These are phyloP conservation scores for Ophiostoma australiae DNA, from an alignment of 2,329 filamentous ascomycete species.

Conservation along the genomic window DNA sequence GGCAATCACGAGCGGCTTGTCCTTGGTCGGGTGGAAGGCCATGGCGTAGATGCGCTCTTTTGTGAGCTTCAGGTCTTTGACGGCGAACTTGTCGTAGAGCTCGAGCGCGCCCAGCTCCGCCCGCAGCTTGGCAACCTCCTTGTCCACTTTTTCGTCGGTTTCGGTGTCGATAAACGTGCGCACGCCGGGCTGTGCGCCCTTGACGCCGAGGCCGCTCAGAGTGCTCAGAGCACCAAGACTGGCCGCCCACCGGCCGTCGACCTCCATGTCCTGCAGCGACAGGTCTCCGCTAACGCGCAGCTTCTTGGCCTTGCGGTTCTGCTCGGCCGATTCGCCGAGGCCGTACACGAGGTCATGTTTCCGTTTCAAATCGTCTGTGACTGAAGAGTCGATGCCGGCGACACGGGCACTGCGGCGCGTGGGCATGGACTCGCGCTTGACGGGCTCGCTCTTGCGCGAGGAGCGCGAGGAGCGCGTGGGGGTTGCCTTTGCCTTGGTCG, in stretches of 20 bases:
- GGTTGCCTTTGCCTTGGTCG: constrained; percentile 36
- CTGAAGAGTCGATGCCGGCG: constrained; percentile 46
- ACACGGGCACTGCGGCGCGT: constrained; percentile 56
- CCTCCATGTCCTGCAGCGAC: constrained; percentile 68
- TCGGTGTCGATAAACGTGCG: constrained; percentile 86
- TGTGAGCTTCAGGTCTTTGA: constrained; percentile 88
- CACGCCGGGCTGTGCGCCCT: constrained; percentile 59
- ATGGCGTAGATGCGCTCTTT: constrained; percentile 84
- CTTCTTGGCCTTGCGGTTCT: constrained; percentile 54
- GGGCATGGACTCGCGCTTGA: constrained; percentile 42
- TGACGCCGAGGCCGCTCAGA: neutral
- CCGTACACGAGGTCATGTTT: constrained; percentile 39
- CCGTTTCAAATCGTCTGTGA: constrained; percentile 43
- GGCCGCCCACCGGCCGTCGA: constrained; percentile 70
- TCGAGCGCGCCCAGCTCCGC: constrained; percentile 71
- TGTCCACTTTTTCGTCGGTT: constrained; percentile 65
- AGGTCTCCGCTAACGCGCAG: constrained; percentile 53
- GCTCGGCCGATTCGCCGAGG: constrained; percentile 28
- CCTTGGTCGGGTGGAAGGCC: constrained; percentile 77
- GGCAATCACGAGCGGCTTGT: constrained; percentile 85
- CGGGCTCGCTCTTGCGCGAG: constrained; percentile 27
- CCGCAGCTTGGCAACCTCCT: constrained; percentile 66
- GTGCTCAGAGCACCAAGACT: neutral
- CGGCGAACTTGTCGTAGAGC: constrained; percentile 78
- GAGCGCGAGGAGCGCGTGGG: constrained; percentile 24